These are phyloP conservation scores for Plantago elongata DNA, from an alignment of 257 asterid genomes.

Conservation along the genomic window DNA sequence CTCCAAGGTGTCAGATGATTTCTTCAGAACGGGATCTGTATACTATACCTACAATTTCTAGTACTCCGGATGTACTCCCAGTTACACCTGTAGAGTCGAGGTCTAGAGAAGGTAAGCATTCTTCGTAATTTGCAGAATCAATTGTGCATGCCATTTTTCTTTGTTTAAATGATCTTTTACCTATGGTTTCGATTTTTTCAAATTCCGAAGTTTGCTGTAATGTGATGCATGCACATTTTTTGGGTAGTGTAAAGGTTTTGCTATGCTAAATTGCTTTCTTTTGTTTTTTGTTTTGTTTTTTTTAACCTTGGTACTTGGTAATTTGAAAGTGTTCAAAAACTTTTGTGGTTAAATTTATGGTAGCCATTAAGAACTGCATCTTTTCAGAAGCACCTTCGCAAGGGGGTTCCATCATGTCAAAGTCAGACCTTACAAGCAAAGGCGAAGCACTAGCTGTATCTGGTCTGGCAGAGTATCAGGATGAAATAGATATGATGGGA, in stretches of 20 bases:
- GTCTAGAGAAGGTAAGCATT: constrained; percentile 46
- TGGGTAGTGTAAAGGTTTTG: constrained; percentile 3
- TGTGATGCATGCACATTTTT: constrained; percentile 1
- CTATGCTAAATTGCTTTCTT: background rate
- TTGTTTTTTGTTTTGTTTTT: too few species aligned
- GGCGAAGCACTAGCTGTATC: constrained; percentile 95
- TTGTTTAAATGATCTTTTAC: background rate
- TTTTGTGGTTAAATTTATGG: background rate
- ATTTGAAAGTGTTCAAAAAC: background rate
- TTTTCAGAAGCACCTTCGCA: constrained; percentile 62
- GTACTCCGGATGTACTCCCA: constrained; percentile 73
- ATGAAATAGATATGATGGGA: constrained; percentile 82
- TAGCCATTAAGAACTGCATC: constrained; percentile 13
- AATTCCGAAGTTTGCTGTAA: background rate
- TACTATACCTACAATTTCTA: constrained; percentile 65
- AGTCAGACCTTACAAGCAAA: constrained; percentile 66
- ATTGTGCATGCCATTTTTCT: constrained; percentile 10
- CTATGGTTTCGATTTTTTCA: background rate
- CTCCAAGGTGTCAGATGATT: constrained; percentile 90
- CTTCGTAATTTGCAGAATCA: constrained; percentile 17
- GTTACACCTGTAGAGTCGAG: constrained; percentile 39
- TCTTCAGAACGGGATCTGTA: constrained; percentile 89
- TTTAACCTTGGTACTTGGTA: too few species aligned
- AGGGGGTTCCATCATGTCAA: constrained; percentile 50
- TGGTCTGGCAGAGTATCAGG: constrained; percentile 80